phyloP scores from a whole-genome alignment of 495 filamentous ascomycete species.

The Neurospora sp. region DNA sequence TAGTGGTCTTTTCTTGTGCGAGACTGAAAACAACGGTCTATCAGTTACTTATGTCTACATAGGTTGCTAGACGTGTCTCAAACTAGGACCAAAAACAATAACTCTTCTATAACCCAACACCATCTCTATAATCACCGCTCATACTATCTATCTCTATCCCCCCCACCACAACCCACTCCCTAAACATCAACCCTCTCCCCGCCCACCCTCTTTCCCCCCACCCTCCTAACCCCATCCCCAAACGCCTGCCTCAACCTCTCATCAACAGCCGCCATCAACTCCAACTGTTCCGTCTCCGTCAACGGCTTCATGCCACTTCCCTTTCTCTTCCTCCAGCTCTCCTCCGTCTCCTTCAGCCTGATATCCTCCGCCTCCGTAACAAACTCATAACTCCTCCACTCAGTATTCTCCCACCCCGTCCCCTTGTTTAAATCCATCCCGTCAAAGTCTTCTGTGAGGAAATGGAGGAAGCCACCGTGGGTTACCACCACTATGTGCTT shows the following conservation, averaged over 20 bases:
- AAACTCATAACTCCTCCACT: slow-evolving; percentile 70
- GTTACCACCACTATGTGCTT: slow-evolving; percentile 53
- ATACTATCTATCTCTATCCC: not conserved
- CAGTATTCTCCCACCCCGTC: slow-evolving; percentile 79
- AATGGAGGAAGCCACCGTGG: slow-evolving; percentile 45
- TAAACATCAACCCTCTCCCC: not conserved
- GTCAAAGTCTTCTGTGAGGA: slow-evolving; percentile 76
- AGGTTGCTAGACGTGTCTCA: not conserved
- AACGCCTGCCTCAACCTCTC: slow-evolving; percentile 19
- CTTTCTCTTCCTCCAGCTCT: slow-evolving; percentile 43
- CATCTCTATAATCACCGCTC: not conserved
- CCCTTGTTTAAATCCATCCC: slow-evolving; percentile 48
- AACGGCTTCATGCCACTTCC: slow-evolving; percentile 38
- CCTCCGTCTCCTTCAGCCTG: slow-evolving; percentile 47
- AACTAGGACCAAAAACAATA: not conserved
- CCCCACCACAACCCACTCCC: not conserved
- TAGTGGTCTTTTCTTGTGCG: not conserved
- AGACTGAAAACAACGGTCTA: not conserved
- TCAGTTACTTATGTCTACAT: not conserved
- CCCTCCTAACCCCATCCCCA: slow-evolving; percentile 2
- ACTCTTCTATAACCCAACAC: not conserved
- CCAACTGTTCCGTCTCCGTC: slow-evolving; percentile 34
- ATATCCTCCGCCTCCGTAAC: slow-evolving; percentile 29
- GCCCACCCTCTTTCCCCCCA: not conserved
- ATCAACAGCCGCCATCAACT: slow-evolving; percentile 26